Evolutionary conservation across 805 yeast genomes (phyloP).

Genomic region (Nakazawaea molendinolei): DNA sequence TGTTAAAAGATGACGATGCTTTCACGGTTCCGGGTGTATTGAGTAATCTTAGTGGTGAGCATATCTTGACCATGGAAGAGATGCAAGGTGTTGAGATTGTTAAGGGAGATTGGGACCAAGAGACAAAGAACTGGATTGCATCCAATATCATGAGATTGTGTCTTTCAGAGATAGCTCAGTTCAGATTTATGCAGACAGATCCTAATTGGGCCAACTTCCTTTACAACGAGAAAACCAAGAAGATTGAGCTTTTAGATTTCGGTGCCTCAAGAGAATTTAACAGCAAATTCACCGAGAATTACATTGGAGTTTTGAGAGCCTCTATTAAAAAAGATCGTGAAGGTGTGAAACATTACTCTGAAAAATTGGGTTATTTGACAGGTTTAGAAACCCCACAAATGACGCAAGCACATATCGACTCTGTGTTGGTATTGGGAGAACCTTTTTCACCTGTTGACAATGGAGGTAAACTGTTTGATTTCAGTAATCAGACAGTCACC

Average conservation of each 20-base stretch:
- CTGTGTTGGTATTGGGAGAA: constrained; percentile 86
- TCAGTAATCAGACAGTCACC: constrained; percentile 82
- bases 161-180: constrained; percentile 74
- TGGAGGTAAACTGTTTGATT: constrained; percentile 54
- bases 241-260: constrained; percentile 85
- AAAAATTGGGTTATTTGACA: constrained; percentile 78
- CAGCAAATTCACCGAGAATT: constrained; percentile 59
- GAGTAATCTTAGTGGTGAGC: constrained; percentile 71
- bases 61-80: constrained; percentile 82
- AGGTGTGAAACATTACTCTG: constrained; percentile 57
- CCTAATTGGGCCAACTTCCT: constrained; percentile 99
- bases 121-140: constrained; percentile 73
- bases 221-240: constrained; percentile 62
- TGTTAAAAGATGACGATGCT: constrained; percentile 52
- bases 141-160: constrained; percentile 82
- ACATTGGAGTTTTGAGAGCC: constrained; percentile 65
- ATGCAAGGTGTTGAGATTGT: constrained; percentile 81
- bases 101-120: constrained; percentile 70
- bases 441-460: constrained; percentile 63
- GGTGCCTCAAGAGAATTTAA: constrained; percentile 88
- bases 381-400: constrained; percentile 84
- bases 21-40: constrained; percentile 80
- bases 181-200: constrained; percentile 94
- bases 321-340: constrained; percentile 65
- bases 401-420: constrained; percentile 89